Base-by-base conservation (phyloP, 75 land plant genomes). In the Cryptomeria japonica region DNA sequence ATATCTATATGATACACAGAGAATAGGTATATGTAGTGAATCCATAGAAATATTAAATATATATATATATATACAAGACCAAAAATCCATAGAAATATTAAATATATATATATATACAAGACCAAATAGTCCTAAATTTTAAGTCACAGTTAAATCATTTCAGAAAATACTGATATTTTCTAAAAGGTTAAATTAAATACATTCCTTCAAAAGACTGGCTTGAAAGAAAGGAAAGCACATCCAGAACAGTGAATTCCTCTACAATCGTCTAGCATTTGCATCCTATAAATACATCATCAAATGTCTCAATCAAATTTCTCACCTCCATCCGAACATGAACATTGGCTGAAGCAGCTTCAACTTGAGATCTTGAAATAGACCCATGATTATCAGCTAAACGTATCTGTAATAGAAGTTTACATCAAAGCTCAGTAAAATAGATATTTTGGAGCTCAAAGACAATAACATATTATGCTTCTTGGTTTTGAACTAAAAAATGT, bases 251-350 rank as follows among this genome's bases (percentile, higher is more conserved):
- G 47, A 80, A 22, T 42, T 42, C 49, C 47, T 44, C n/a, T 41
- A 80, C 0, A 41, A 16, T 22, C 75, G 19, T 41, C 2, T 42
- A 42, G 83, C 28, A 80, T 80, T 53, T 32, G 14, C 37, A 85
- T 28, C 41, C 11, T 37, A 34, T 56, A 85, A 85, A 32, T 1
- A 53, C 19, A 51, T 37, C 36, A 85, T 53, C 86, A 61, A 53
- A 53, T 85, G 49, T 83, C 47, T n/a, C n/a, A n/a, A 85, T 53
- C 86, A 61, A 53, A 53, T 85, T 32, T 83, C 47, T 42, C 55
- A 87, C 88, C 88, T 87, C 88, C 88, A 77, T 87, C 32, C 88
- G 88, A 32, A 87, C 88, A 76, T 87, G 88, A 49, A 87, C 88
- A 77, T 80, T 87, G 73, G 88, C 47, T 44, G 88, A 87, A 28